Base-by-base conservation (phyloP, 345 rosid species). In the Hevea brasiliensis region DNA sequence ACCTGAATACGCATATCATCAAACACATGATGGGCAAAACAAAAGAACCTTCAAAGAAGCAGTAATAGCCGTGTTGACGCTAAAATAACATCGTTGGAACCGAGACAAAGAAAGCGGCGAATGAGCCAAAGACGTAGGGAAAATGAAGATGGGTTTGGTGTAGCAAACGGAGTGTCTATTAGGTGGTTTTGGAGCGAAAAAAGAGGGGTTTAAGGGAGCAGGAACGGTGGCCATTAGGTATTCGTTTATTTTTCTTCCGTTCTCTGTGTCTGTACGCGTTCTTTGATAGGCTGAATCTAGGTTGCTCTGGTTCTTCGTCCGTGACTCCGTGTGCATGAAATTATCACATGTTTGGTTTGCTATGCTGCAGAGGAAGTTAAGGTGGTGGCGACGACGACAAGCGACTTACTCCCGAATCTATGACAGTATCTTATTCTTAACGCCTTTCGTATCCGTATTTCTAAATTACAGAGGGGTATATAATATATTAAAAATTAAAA, bases 1-100 rank as follows among this genome's bases (percentile, higher is more conserved):
- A 47, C 35, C 37, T 76, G n/a, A 5, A 63, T 44, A 75, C 72
- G 72, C 88, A 85, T 77, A 75, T 76, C 75, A 83, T 81, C 93
- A 77, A 89, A 85, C 93, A 84, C 15, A 8, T 82, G 83, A 84
- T 72, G 80, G 45, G 80, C 85, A 69, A 45, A 0, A 32, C 3
- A 37, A 29, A 64, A 56, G 40, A 6, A 91, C 97, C 94, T 82
- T 76, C 3, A 89, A 57, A 37, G 92, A 85, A 44, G 88, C 88
- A 44, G 76, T 74, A 26, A 63, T 70, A 18, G 44, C 76, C 1
- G 60, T 48, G 20, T 72, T 63, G 3, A 55, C 50, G 55, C 62
- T 75, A 53, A 61, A 23, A 41, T 72, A 76, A 61, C 63, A 65
- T 6, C 77, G 79, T 27, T 40, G 85, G 62, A 60, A 23, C 32